phyloP scores from a whole-genome alignment of 2,329 filamentous ascomycete species.

The Fusarium sp. region DNA sequence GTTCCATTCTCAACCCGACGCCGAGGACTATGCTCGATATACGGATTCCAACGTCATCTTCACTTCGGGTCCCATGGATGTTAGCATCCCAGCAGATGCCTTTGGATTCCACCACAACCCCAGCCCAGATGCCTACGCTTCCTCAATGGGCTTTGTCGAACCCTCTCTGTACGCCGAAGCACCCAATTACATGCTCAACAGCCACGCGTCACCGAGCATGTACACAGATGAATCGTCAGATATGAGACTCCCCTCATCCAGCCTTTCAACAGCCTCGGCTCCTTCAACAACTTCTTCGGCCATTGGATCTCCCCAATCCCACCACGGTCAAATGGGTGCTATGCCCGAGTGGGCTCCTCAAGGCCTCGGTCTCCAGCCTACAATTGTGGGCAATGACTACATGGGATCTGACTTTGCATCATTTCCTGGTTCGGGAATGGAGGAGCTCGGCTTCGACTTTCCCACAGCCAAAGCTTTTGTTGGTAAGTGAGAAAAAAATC shows the following conservation, averaged over 20 bases:
- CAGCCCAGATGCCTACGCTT: conserved; percentile 50
- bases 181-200: conserved; percentile 57
- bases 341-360: conserved; percentile 68
- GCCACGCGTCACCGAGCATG: conserved; percentile 60
- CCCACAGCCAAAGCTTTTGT: conserved; percentile 64
- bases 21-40: conserved; percentile 59
- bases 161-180: conserved; percentile 60
- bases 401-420: conserved; percentile 66
- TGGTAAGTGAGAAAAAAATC: conserved; percentile 60
- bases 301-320: conserved; percentile 74
- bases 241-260: conserved; percentile 64
- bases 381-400: conserved; percentile 70
- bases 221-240: conserved; percentile 63
- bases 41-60: conserved; percentile 56
- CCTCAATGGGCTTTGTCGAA: conserved; percentile 57
- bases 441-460: conserved; percentile 64
- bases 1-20: conserved; percentile 47
- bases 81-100: conserved; percentile 61
- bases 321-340: conserved; percentile 66
- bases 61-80: conserved; percentile 58
- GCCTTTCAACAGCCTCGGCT: conserved; percentile 69
- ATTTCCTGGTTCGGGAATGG: conserved; percentile 61
- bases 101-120: conserved; percentile 53
- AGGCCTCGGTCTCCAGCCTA: conserved; percentile 69
- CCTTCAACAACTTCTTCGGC: conserved; percentile 74